Evolutionary conservation across 2,329 filamentous ascomycete species (phyloP), one percentile per base, ranked within the genome.

Genomic region (Pestalotiopsis sp.): DNA sequence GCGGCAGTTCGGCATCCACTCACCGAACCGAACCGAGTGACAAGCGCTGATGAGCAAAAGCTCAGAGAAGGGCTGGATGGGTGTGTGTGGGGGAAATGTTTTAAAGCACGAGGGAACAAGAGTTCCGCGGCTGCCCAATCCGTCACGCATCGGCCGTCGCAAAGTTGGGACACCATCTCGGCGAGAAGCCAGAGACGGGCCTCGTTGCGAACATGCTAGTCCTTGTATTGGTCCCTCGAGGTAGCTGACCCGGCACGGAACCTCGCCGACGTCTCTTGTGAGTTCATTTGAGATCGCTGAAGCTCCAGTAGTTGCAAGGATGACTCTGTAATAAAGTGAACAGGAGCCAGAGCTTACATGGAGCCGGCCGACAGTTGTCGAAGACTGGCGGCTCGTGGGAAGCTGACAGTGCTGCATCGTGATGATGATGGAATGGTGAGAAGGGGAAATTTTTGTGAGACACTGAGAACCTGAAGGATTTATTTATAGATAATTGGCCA

Each of bases 11-110:
- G 59, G 59, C 59, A 38, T 62, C 59, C 59, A 38, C 13, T 62
- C 59, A 39, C 59, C 59, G 14, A 41, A 23, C 59, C 31, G 59
- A 62, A 62, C 59, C 59, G 59, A 62, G 59, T 62, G 59, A 62
- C 27, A 25, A 9, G 17, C 59, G 11, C 27, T 62, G 25, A 5
- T 36, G 59, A 62, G 31, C 27, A 20, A 23, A 23, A 36, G 17
- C 20, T 59, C 57, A 36, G 3, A 17, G 27, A 4, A 59, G 57
- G 57, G 57, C 57, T 62, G 59, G 27, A 39, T 41, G 59, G 57
- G 36, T 27, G 9, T 27, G 9, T 39, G 3, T 27, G 59, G 31
- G 59, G 59, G 13, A 20, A 36, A n/a, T n/a, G n/a, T 36, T 62
- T 36, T 39, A 52, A 17, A 52, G 45, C 45, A 17, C 20, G n/a